These are phyloP conservation scores for Agapanthus africanus DNA, from an alignment of 106 monocot genomes.

Conservation along the genomic window DNA sequence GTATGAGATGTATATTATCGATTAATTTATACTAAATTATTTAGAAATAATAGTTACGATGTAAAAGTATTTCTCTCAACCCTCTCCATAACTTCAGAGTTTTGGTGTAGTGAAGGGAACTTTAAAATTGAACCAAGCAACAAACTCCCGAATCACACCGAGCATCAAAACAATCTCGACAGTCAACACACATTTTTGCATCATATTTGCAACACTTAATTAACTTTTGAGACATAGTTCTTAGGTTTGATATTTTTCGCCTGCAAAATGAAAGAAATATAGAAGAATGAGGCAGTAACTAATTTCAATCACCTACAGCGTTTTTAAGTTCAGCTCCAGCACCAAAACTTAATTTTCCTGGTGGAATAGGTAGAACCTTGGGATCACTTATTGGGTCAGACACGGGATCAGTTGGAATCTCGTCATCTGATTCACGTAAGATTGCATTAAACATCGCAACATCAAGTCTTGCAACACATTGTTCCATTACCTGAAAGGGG, in stretches of 20 bases:
- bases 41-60: background rate
- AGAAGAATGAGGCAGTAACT: background rate
- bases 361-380: constrained; percentile 72
- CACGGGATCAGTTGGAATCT: constrained; percentile 72
- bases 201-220: too few species aligned
- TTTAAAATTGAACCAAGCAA: too few species aligned
- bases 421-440: constrained; percentile 74
- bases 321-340: constrained; percentile 91
- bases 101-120: too few species aligned
- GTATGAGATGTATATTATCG: background rate
- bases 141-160: too few species aligned
- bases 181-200: too few species aligned
- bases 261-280: background rate
- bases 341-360: constrained; percentile 68
- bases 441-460: constrained; percentile 97
- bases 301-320: constrained; percentile 46
- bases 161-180: too few species aligned
- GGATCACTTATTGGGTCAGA: constrained; percentile 84
- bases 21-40: background rate
- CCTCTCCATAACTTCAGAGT: too few species aligned
- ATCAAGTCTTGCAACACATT: constrained; percentile 84
- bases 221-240: background rate
- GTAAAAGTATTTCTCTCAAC: too few species aligned
- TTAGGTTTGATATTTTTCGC: background rate
- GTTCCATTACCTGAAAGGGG: constrained; percentile 75